Conservation (phyloP, 108 stramenopile species). For the Skeletonema tropicum region DNA sequence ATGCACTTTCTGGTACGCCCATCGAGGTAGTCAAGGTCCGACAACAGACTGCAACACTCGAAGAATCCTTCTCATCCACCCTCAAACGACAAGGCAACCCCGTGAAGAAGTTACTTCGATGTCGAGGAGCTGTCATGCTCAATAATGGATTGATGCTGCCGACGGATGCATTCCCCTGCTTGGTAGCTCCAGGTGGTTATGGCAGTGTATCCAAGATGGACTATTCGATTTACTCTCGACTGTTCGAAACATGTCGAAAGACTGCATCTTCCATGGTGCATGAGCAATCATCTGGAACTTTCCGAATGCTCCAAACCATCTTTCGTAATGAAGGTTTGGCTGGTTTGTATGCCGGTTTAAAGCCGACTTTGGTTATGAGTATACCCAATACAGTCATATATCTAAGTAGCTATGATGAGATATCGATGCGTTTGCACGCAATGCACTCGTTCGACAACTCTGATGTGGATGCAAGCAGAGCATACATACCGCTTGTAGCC, state of each 20-base stretch:
- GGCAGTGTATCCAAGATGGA: conserved; percentile 21
- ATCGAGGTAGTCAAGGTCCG: conserved; percentile 83
- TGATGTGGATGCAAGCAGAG: not conserved
- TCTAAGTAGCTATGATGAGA: conserved; percentile 89
- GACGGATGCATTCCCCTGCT: conserved; percentile 47
- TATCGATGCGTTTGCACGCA: conserved; percentile 23
- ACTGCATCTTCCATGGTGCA: not conserved
- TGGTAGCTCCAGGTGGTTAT: conserved; percentile 26
- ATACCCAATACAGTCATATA: conserved; percentile 92
- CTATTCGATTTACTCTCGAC: conserved; percentile 15
- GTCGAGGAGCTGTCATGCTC: conserved; percentile 63
- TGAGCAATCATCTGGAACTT: conserved; percentile 33
- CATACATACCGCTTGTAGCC: conserved; percentile 63
- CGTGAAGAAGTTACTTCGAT: conserved; percentile 10
- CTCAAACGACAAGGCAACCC: not conserved
- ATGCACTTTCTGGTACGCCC: conserved; percentile 66
- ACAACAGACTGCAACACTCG: conserved; percentile 45
- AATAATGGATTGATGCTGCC: conserved; percentile 62
- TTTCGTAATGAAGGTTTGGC: conserved; percentile 63
- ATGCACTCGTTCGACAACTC: not conserved
- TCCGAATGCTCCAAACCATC: conserved; percentile 58
- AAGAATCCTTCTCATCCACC: not conserved
- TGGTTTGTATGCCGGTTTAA: conserved; percentile 85
- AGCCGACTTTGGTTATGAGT: conserved; percentile 78
- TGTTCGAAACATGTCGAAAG: conserved; percentile 23